Conservation (phyloP, 2,329 filamentous ascomycete species). For the Paecilomyces dactylethromorphus region DNA sequence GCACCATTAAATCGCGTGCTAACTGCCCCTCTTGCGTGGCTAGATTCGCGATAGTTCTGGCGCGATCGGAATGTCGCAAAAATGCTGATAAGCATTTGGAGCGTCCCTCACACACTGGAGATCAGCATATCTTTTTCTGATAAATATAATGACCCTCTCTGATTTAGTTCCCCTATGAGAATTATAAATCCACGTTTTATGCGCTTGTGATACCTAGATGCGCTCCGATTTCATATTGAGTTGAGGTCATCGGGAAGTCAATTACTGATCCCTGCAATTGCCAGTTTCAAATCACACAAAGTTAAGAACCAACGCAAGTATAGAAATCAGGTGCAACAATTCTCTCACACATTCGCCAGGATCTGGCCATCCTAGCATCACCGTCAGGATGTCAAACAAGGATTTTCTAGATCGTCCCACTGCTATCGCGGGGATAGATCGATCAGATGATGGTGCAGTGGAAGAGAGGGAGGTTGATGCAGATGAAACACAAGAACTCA, state of each 20-base stretch:
- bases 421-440: neutral
- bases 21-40: neutral
- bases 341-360: neutral
- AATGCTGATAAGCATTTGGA: neutral
- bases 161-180: neutral
- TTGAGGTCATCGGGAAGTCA: neutral
- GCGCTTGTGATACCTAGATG: neutral
- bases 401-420: neutral
- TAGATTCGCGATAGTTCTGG: neutral
- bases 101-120: neutral
- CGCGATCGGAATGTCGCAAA: neutral
- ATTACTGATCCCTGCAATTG: neutral
- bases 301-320: neutral
- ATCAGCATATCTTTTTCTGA: neutral
- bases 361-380: neutral
- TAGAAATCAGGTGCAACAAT: neutral
- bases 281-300: neutral
- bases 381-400: neutral
- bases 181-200: neutral
- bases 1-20: neutral
- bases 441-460: conserved; percentile 2
- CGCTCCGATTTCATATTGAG: neutral
- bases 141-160: neutral
- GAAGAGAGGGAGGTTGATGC: neutral
- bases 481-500: conserved; percentile 11